Evolutionary conservation across 2,329 filamentous ascomycete genomes (phyloP), one percentile per base, ranked within the genome.

Genomic region (Ophiosphaerella herpotricha): DNA sequence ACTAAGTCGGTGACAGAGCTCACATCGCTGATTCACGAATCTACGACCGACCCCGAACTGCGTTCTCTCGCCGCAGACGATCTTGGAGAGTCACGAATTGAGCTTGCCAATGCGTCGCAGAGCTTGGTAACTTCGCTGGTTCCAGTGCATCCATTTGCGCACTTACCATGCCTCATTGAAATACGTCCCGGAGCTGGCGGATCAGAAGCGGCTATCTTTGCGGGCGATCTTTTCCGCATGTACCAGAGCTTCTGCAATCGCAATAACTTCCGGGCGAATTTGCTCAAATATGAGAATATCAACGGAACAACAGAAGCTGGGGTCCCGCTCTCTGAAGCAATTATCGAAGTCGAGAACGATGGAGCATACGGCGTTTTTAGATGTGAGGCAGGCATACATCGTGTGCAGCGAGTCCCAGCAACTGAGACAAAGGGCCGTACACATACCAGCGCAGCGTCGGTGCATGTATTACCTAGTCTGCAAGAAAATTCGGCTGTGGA

Each of bases 161-260:
- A 91, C 55, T 82, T 97, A 61, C 91, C 92, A 45, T 97, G 93
- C 72, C 82, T 99, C 56, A 76, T 99, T 36, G 94, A 99, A 75
- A 89, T 99, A 52, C 85, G 92, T 0, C 94, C 94, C 0, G 94
- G 94, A 0, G 92, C 91, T 0, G 94, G 94, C 33, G 94, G 94
- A 2, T 86, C 91, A 49, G 94, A 99, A 75, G 92, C 93, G 2
- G 86, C 90, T 0, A 85, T 96, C 55, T 99, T 99, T 63, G 91
- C 92, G 11, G 89, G 89, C 46, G 86, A 94, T 44, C 75, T 99
- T 6, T 84, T 96, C 61, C 85, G 87, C 60, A 97, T 99, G 94
- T 99, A 99, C 76, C 83, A 85, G 57, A 78, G 79, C 1, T 91
- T 91, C 65, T 96, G 92, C 74, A 77, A 82, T 41, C 83, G 86